A percentile compares a stretch with the other conserved stretches of the same genome.
Evolutionary conservation across 306 rosid species (phyloP).

Genomic region (Biancaea sappan): DNA sequence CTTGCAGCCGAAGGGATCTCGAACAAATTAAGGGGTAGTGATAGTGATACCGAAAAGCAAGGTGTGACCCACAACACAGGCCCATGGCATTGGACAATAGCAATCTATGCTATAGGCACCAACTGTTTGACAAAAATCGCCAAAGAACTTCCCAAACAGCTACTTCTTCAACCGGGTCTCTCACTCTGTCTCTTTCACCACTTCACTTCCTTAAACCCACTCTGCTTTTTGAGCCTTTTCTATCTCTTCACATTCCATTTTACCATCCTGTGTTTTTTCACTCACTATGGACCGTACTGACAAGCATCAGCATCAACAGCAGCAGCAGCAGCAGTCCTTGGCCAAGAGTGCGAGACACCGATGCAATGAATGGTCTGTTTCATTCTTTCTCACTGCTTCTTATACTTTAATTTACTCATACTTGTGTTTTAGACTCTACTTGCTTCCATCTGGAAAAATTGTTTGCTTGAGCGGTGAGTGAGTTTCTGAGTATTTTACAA

Average conservation of each 20-base stretch:
- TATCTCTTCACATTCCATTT: slow-evolving; percentile 47
- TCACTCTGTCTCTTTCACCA: slow-evolving; percentile 67
- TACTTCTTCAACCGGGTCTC: slow-evolving; percentile 52
- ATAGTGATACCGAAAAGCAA: slow-evolving; percentile 42
- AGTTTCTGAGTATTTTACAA: slow-evolving; percentile 5
- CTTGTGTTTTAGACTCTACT: slow-evolving; percentile 24
- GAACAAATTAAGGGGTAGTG: slow-evolving; percentile 32
- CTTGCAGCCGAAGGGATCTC: slow-evolving; percentile 32
- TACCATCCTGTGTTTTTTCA: slow-evolving; percentile 37
- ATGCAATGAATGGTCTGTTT: slow-evolving; percentile 89
- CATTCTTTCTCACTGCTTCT: slow-evolving; percentile 12
- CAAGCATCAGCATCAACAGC: slow-evolving; percentile 64
- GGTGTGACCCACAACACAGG: slow-evolving; percentile 85
- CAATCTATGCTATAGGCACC: slow-evolving; percentile 79
- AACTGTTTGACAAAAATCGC: slow-evolving; percentile 72
- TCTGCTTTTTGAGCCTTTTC: slow-evolving; percentile 32
- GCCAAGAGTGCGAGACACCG: slow-evolving; percentile 74
- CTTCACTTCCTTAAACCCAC: slow-evolving; percentile 57
- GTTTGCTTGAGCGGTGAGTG: slow-evolving; percentile 13
- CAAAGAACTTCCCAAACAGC: slow-evolving; percentile 57
- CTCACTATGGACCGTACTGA: slow-evolving; percentile 77
- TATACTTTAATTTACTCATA: slow-evolving; percentile 5
- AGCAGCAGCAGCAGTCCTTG: slow-evolving; percentile 68
- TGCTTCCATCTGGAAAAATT: slow-evolving; percentile 18
- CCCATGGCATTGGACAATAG: slow-evolving; percentile 84